Evolutionary conservation across 2,329 filamentous ascomycete genomes (phyloP).

Genomic region (Fusarium sp.): DNA sequence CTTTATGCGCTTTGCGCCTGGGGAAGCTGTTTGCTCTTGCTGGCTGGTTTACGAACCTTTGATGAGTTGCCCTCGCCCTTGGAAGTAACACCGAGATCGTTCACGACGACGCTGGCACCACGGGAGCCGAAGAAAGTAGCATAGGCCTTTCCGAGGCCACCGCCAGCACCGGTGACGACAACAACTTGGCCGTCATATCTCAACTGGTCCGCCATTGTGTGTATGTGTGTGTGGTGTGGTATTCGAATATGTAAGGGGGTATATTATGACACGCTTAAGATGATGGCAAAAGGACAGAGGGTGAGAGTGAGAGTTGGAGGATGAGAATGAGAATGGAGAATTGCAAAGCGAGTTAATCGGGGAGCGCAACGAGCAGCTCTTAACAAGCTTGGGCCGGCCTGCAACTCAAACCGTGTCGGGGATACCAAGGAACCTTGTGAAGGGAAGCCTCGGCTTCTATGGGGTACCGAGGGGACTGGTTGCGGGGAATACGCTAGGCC

Average conservation of each 20-base stretch:
- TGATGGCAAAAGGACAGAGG: constrained; percentile 10
- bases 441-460: constrained; percentile 45
- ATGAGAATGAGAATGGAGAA: constrained; percentile 2
- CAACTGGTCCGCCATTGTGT: constrained; percentile 71
- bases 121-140: constrained; percentile 91
- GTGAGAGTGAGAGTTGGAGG: neutral
- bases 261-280: constrained; percentile 31
- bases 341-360: neutral
- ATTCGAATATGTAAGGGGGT: constrained; percentile 13
- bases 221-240: constrained; percentile 23
- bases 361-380: constrained; percentile 36
- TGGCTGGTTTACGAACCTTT: constrained; percentile 67
- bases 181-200: constrained; percentile 87
- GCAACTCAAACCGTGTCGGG: constrained; percentile 20
- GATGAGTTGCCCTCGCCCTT: constrained; percentile 89
- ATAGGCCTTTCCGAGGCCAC: constrained; percentile 82
- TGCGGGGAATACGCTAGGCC: constrained; percentile 41
- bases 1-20: constrained; percentile 8
- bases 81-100: constrained; percentile 92
- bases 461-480: constrained; percentile 44
- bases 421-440: constrained; percentile 29
- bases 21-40: neutral
- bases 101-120: constrained; percentile 94
- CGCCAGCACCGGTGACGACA: constrained; percentile 83
- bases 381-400: constrained; percentile 41